Evolutionary conservation across 75 land plant species (phyloP).

Genomic region (Chamaecyparis obtusa): DNA sequence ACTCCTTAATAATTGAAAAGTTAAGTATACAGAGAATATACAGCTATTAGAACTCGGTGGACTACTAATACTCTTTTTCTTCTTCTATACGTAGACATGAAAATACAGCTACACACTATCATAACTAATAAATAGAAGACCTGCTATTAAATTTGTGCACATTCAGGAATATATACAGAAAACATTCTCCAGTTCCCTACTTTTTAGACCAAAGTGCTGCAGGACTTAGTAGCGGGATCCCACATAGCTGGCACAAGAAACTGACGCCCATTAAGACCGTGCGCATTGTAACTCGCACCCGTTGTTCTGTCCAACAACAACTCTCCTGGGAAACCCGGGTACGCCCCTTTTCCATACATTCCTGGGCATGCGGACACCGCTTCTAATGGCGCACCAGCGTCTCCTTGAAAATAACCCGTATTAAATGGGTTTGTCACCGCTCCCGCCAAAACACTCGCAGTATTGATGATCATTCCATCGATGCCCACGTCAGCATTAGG

Average conservation of each 20-base stretch:
- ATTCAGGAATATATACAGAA: too few relatives aligned
- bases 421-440: constrained; percentile 56
- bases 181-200: too few relatives aligned
- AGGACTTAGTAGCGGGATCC: constrained; percentile 32
- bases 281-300: constrained; percentile 52
- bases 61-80: too few relatives aligned
- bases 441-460: constrained; percentile 49
- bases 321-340: constrained; percentile 54
- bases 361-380: constrained; percentile 49
- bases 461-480: constrained; percentile 58
- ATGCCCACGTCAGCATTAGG: constrained; percentile 65
- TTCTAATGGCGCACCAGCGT: constrained; percentile 30
- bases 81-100: background rate
- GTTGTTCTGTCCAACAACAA: constrained; percentile 29
- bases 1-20: too few relatives aligned
- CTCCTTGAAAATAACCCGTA: constrained; percentile 54
- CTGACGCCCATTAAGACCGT: constrained; percentile 37
- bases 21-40: too few relatives aligned
- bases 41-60: too few relatives aligned
- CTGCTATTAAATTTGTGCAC: too few relatives aligned
- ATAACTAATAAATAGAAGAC: too few relatives aligned
- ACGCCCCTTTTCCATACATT: constrained; percentile 43
- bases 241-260: constrained; percentile 54
- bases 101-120: too few relatives aligned
- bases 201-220: constrained; percentile 29